Conservation (phyloP, 805 yeast genomes). For the Zygotorulaspora florentina region DNA sequence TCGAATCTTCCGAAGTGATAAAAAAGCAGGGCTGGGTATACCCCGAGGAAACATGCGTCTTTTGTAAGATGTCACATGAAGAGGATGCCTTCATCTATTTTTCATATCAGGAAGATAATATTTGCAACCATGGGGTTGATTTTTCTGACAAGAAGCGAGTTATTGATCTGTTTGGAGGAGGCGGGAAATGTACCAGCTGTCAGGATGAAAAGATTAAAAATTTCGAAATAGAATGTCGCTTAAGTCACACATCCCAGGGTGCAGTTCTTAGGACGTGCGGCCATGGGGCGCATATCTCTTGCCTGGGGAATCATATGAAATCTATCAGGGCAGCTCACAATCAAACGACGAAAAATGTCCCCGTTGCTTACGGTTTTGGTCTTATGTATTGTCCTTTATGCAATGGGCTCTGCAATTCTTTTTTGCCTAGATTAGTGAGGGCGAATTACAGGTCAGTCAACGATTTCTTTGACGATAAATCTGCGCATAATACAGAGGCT, state of each 20-base stretch:
- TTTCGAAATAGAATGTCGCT: neutral
- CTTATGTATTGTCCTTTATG: constrained; percentile 90
- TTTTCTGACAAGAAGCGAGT: constrained; percentile 31
- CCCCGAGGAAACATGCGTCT: constrained; percentile 30
- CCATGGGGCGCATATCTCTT: constrained; percentile 85
- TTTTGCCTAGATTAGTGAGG: constrained; percentile 56
- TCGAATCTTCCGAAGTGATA: constrained; percentile 1
- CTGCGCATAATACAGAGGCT: neutral
- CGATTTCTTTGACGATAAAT: constrained; percentile 8
- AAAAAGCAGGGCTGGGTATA: constrained; percentile 15
- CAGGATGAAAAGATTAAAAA: neutral
- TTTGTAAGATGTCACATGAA: constrained; percentile 32
- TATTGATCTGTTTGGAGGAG: constrained; percentile 17
- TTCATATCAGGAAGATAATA: constrained; percentile 29
- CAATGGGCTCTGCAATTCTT: constrained; percentile 77
- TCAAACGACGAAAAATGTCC: constrained; percentile 77
- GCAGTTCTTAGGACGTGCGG: constrained; percentile 61
- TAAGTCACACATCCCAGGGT: constrained; percentile 40
- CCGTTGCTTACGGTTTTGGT: constrained; percentile 63
- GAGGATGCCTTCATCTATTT: constrained; percentile 31
- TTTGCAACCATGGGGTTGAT: constrained; percentile 23
- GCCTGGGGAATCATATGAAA: constrained; percentile 61
- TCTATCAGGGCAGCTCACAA: constrained; percentile 53
- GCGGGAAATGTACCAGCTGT: constrained; percentile 32
- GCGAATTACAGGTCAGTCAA: constrained; percentile 6